Base-by-base conservation (phyloP, 768 basidiomycete genomes). In the Sutorius australiensis region DNA sequence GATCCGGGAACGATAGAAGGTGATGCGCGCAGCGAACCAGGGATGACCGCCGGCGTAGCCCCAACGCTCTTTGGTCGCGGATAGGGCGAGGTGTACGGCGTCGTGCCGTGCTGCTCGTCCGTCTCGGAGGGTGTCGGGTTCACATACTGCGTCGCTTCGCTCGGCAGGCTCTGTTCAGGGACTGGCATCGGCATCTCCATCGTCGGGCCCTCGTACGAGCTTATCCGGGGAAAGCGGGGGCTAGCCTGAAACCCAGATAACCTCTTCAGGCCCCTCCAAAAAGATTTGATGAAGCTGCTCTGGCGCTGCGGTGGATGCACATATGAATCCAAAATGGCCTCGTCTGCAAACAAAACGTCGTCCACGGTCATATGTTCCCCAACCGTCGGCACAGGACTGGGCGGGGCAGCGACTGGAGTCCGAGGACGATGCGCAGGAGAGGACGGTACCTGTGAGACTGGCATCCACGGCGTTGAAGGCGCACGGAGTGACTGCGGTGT, bases 201-300 rank as follows among this genome's bases (percentile, higher is more conserved):
- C 12, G 42, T 59, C 45, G 44, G 45, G 27, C 33, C 36, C 16
- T 8, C 49, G 30, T 53, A 50, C 6, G 52, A 51, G 10, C 46
- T 38, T 5, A 36, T 7, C 30, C 48, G 34, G 1, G 49, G 33
- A n/a, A 46, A 9, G 38, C 36, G 5, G 17, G 46, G 34, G 34
- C 7, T 27, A 19, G 37, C 50, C 14, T 51, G 39, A 51, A 61
- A 54, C 36, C 59, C 59, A 42, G 66, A 60, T 21, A 65, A 57
- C 46, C 66, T 69, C 55, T 66, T 72, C 8, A 76, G 49, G 5
- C 71, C 69, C 0, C 61, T 60, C 48, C 75, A 69, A 17, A 76
- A 52, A 1, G 68, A 65, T 16, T 63, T 65, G 5, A 68, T 50
- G 14, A 72, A 52, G 28, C 53, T 27, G 30, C 48, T 37, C 32